Base-by-base conservation (phyloP, 1,284 basidiomycete genomes). In the Heterobasidion occidentale region DNA sequence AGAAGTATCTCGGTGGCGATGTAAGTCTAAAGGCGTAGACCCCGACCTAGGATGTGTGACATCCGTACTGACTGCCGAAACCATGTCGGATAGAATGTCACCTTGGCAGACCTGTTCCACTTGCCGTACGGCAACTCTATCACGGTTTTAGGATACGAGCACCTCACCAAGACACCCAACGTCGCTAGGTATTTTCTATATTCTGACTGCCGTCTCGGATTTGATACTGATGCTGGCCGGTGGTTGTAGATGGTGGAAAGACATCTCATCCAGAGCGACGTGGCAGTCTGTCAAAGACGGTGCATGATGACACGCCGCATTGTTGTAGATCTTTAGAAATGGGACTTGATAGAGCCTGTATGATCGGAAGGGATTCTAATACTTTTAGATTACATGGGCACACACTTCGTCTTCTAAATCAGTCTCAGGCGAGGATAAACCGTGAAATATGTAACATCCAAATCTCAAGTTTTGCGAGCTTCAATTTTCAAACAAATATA, bases 61-160 rank as follows among this genome's bases (percentile, higher is more conserved):
- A 38, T 7, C 27, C n/a, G 45, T 55, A 42, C 19, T 52, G 27
- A 7, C 53, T 34, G 14, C 1, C 27, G 44, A 20, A 38, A 20
- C 33, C 9, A 27, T n/a, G 20, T 9, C 12, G 7, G 46, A 7
- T 47, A 79, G 76, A 64, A 66, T 33, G 2, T 75, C 52, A 80
- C 79, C 3, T 64, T 83, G 7, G 78, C 74, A 7, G 81, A 84
- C 64, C 68, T 84, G 7, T 74, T 74, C 66, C 80, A 83, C 63
- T 62, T 84, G 19, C 73, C 82, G 0, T 75, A 74, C 56, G 80
- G 74, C 1, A 17, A 61, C 1, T 55, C 66, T 35, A 55, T 70
- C n/a, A 56, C 53, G 15, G 57, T 62, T 5, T 53, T 62, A 27
- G 60, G 61, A 42, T 58, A 63, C 46, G 57, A 65, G 42, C 55